Percentiles rank a stretch among this genome's conserved stretches.
These are phyloP conservation scores for Babesia bovis DNA, from an alignment of 169 alveolate genomes.

Conservation along the genomic window DNA sequence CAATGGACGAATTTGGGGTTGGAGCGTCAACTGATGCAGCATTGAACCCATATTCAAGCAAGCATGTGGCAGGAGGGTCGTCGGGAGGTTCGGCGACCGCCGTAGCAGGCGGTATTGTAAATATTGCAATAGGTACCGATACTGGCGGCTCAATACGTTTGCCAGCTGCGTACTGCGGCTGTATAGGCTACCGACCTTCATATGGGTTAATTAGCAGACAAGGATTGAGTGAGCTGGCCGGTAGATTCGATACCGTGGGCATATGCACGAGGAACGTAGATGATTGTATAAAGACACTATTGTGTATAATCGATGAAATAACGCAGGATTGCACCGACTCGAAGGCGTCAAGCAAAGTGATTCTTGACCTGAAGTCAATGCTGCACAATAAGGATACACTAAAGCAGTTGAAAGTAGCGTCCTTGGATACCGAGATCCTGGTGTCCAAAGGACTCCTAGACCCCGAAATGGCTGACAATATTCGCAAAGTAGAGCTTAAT, in stretches of 20 bases:
- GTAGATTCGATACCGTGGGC: slow-evolving; percentile 54
- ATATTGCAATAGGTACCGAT: slow-evolving; percentile 71
- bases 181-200: slow-evolving; percentile 74
- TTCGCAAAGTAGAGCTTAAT: slow-evolving; percentile 28
- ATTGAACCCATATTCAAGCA: slow-evolving; percentile 58
- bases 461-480: slow-evolving; percentile 13
- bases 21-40: slow-evolving; percentile 66
- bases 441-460: slow-evolving; percentile 12
- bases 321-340: slow-evolving; percentile 19
- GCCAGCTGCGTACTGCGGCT: slow-evolving; percentile 70
- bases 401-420: slow-evolving; percentile 21
- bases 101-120: slow-evolving; percentile 67
- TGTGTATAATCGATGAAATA: slow-evolving; percentile 1
- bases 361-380: background rate
- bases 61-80: slow-evolving; percentile 70
- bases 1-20: slow-evolving; percentile 73
- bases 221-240: slow-evolving; percentile 61
- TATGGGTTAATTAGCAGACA: slow-evolving; percentile 44
- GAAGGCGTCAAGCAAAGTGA: background rate
- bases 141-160: slow-evolving; percentile 76
- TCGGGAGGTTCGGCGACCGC: slow-evolving; percentile 79
- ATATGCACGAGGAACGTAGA: slow-evolving; percentile 15
- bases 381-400: background rate
- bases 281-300: slow-evolving; percentile 1
- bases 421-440: slow-evolving; percentile 26